Conservation (phyloP, 2,329 filamentous ascomycete species). For the Botrytis medusae region DNA sequence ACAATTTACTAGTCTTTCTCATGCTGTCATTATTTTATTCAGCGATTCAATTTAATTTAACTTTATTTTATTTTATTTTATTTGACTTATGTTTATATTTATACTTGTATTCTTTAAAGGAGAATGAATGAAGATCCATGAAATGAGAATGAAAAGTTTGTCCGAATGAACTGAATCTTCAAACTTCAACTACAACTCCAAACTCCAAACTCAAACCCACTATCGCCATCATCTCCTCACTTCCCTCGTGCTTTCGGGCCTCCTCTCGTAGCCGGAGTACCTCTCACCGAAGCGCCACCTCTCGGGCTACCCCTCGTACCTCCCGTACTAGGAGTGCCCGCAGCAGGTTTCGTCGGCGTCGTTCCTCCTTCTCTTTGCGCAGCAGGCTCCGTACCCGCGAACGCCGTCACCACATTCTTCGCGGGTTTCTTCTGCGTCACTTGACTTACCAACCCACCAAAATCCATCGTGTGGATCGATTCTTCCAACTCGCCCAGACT, state of each 20-base stretch:
- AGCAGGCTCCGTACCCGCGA: neutral
- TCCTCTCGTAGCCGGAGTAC: neutral
- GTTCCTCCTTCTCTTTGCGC: neutral
- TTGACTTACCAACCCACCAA: neutral
- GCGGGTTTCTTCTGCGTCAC: neutral
- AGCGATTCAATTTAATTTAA: too few species aligned
- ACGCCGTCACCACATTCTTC: neutral
- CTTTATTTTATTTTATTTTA: too few species aligned
- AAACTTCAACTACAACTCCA: neutral
- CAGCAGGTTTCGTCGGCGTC: neutral
- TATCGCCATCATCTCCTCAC: neutral
- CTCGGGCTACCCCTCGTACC: neutral
- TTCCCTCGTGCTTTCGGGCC: neutral
- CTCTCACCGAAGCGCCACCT: neutral
- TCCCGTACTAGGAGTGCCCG: neutral
- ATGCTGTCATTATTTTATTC: too few species aligned
- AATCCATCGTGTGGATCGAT: constrained; percentile 10
- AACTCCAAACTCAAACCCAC: neutral
- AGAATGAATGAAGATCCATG: neutral
- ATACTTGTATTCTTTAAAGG: neutral
- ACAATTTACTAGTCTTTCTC: too few species aligned
- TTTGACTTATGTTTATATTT: too few species aligned
- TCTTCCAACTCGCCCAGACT: neutral
- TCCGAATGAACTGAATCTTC: neutral
- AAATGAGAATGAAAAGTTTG: neutral